A percentile compares a stretch with the other conserved stretches of the same genome.
Evolutionary conservation across 331 rosid genomes (phyloP).

Genomic region (Malus hybrid): DNA sequence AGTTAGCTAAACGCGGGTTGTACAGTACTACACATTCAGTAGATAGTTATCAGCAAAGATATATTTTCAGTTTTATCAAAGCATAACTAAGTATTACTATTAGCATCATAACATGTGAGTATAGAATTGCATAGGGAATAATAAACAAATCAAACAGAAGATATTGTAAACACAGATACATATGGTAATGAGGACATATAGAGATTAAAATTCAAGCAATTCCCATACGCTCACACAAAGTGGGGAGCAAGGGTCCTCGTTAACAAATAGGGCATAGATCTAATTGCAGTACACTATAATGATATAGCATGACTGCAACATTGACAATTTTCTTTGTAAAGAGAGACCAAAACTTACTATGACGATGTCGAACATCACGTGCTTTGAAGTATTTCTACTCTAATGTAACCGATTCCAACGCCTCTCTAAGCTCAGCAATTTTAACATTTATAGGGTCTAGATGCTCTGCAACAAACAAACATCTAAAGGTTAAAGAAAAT

Average conservation of each 20-base stretch:
- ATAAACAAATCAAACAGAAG: not conserved
- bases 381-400: conserved; percentile 94
- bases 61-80: not conserved
- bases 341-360: conserved; percentile 50
- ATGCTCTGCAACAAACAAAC: conserved; percentile 61
- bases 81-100: not conserved
- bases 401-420: conserved; percentile 83
- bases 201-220: too few relatives aligned
- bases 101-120: not conserved
- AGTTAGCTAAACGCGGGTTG: not conserved
- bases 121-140: not conserved
- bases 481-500: conserved; percentile 1
- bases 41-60: not conserved
- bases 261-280: not conserved
- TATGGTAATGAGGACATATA: not conserved
- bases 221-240: too few relatives aligned
- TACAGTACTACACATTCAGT: not conserved
- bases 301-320: not conserved
- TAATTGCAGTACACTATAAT: not conserved
- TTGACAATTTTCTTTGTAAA: not conserved
- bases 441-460: conserved; percentile 97
- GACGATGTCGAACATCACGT: conserved; percentile 94
- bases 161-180: not conserved
- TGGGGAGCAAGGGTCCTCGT: not conserved
- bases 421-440: conserved; percentile 97